phyloP scores from a whole-genome alignment of 768 basidiomycete genomes.

The Leccinum uliginosum region DNA sequence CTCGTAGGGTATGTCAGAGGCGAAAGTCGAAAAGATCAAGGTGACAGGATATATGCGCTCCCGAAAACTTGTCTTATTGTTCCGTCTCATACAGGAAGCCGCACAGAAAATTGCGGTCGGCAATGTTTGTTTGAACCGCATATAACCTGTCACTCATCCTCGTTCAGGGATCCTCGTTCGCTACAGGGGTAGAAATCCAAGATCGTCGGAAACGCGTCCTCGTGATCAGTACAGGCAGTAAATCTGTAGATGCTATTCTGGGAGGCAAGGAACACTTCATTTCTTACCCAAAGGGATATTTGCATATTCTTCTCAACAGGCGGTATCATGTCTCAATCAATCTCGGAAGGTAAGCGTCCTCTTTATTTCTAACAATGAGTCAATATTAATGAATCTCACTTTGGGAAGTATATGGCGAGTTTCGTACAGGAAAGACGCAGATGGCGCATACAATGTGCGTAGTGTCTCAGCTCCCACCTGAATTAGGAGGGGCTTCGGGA shows the following conservation, averaged over 20 bases:
- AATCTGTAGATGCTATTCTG: slow-evolving; percentile 82
- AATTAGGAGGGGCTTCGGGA: slow-evolving; percentile 87
- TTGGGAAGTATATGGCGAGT: slow-evolving; percentile 84
- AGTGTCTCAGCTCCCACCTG: slow-evolving; percentile 80
- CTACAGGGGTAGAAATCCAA: slow-evolving; percentile 87
- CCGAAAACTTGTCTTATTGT: not conserved
- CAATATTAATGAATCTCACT: not conserved
- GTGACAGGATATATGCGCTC: slow-evolving; percentile 33
- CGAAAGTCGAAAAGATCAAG: slow-evolving; percentile 98
- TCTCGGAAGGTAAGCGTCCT: slow-evolving; percentile 68
- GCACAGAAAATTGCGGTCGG: slow-evolving; percentile 79
- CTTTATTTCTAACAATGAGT: not conserved
- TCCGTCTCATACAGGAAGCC: slow-evolving; percentile 63
- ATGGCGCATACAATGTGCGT: slow-evolving; percentile 95
- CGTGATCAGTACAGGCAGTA: slow-evolving; percentile 89
- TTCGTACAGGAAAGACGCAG: slow-evolving; percentile 94
- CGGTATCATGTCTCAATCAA: slow-evolving; percentile 88
- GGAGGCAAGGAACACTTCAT: slow-evolving; percentile 52
- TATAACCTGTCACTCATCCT: not conserved
- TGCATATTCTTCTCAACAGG: slow-evolving; percentile 39
- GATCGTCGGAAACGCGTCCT: slow-evolving; percentile 79
- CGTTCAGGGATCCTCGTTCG: slow-evolving; percentile 80
- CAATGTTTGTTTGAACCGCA: not conserved
- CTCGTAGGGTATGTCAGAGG: slow-evolving; percentile 85
- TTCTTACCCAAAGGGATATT: too few species aligned